Evolutionary conservation across 73 alveolate genomes (phyloP).

Genomic region (Paramecium sexaurelia): DNA sequence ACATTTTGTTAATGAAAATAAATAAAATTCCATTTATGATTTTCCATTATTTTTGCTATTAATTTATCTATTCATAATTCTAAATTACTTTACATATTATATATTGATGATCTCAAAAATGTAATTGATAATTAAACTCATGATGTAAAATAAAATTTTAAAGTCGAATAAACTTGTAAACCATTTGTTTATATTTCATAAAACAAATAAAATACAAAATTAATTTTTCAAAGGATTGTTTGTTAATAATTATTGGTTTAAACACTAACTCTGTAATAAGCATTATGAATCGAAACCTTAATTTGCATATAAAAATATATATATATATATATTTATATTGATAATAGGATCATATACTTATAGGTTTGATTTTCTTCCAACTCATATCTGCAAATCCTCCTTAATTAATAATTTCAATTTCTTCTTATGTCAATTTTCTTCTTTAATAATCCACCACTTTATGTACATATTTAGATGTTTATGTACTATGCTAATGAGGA

Average conservation of each 20-base stretch:
- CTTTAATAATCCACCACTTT: conserved; percentile 37
- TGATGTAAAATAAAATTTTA: too few relatives aligned
- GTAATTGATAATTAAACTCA: too few relatives aligned
- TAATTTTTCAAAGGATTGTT: too few relatives aligned
- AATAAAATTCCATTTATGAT: neutral
- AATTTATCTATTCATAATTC: neutral
- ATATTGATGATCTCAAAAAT: too few relatives aligned
- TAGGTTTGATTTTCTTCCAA: conserved; percentile 9
- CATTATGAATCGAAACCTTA: too few relatives aligned
- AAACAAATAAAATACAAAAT: too few relatives aligned
- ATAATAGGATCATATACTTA: neutral
- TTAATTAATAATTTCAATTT: conserved; percentile 25
- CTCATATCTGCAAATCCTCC: conserved; percentile 44
- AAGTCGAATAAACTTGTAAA: too few relatives aligned
- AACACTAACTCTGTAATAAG: neutral
- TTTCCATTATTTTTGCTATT: neutral
- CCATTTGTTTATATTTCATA: too few relatives aligned
- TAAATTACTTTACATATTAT: too few relatives aligned
- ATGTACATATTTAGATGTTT: neutral
- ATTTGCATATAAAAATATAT: too few relatives aligned
- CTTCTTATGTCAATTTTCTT: neutral
- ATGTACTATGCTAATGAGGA: neutral
- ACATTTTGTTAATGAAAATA: neutral
- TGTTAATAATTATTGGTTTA: neutral
- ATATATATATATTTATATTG: neutral